These are phyloP conservation scores for Geranomyces variabilis DNA, from an alignment of 192 early-diverging fungal species.

Conservation along the genomic window DNA sequence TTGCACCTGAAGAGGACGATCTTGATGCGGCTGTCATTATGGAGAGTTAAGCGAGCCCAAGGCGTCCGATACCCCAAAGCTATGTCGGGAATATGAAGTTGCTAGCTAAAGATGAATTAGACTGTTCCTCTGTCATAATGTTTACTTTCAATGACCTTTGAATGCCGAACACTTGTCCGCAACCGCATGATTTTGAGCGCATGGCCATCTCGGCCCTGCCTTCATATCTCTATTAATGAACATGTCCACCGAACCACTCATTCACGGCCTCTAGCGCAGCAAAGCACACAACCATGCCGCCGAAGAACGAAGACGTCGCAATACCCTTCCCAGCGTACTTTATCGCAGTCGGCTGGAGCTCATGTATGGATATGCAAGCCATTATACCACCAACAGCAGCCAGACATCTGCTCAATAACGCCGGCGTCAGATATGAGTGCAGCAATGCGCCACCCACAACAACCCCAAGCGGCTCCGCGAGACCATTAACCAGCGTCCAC, in stretches of 20 bases:
- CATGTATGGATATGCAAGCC: constrained; percentile 59
- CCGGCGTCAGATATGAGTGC: constrained; percentile 36
- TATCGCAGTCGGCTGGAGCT: constrained; percentile 55
- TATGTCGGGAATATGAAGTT: too few relatives aligned
- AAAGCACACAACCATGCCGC: constrained; percentile 54
- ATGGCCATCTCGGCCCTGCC: too few relatives aligned
- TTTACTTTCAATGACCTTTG: too few relatives aligned
- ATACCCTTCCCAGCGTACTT: constrained; percentile 48
- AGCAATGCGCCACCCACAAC: constrained; percentile 46
- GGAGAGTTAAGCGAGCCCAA: too few relatives aligned
- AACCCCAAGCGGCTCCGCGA: constrained; percentile 55
- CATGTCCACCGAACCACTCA: constrained; percentile 44
- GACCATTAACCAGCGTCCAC: constrained; percentile 56
- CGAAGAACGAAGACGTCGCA: constrained; percentile 47
- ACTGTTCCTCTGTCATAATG: too few relatives aligned
- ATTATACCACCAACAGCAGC: constrained; percentile 57
- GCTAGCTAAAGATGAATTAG: too few relatives aligned
- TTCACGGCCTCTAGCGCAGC: constrained; percentile 46
- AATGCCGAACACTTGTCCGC: too few relatives aligned
- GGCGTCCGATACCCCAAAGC: too few relatives aligned
- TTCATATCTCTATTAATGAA: too few relatives aligned
- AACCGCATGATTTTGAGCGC: too few relatives aligned
- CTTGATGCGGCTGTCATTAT: too few relatives aligned
- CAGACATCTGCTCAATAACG: constrained; percentile 46
- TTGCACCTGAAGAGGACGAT: too few relatives aligned